phyloP scores from a whole-genome alignment of 129 eudicot genomes.

The Erigeron canadensis region DNA sequence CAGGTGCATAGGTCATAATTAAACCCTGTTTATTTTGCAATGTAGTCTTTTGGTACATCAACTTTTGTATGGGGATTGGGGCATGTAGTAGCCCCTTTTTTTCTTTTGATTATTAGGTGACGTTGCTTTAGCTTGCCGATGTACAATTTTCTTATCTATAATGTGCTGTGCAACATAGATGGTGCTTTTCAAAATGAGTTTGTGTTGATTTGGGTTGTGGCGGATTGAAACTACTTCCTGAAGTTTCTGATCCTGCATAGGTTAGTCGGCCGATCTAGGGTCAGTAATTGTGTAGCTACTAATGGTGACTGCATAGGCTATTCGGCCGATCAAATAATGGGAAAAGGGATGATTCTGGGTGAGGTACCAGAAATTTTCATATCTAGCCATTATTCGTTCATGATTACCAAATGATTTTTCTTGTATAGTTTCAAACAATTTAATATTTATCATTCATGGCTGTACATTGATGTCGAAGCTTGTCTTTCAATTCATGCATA shows the following conservation, averaged over 20 bases:
- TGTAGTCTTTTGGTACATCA: conserved; percentile 18
- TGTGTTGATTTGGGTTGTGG: not conserved
- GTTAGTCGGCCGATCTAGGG: too few relatives aligned
- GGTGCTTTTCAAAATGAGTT: not conserved
- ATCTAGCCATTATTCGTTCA: too few relatives aligned
- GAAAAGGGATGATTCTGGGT: not conserved
- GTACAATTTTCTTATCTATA: conserved; percentile 8
- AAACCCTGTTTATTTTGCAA: conserved; percentile 10
- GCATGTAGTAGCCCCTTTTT: conserved; percentile 29
- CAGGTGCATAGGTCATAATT: conserved; percentile 5
- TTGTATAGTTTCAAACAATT: too few relatives aligned
- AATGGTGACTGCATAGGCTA: not conserved
- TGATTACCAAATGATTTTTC: too few relatives aligned
- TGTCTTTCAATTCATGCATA: too few relatives aligned
- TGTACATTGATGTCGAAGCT: too few relatives aligned
- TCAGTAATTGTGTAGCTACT: not conserved
- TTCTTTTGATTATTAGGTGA: conserved; percentile 1
- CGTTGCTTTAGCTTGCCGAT: conserved; percentile 13
- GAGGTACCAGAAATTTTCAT: too few relatives aligned
- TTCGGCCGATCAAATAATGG: not conserved
- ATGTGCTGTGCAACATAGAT: not conserved
- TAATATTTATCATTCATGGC: too few relatives aligned
- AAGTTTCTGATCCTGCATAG: too few relatives aligned
- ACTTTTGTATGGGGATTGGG: conserved; percentile 26
- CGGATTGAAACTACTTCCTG: not conserved